Evolutionary conservation across 805 yeast genomes (phyloP).

Genomic region (Wickerhamomyces sydowiorum): DNA sequence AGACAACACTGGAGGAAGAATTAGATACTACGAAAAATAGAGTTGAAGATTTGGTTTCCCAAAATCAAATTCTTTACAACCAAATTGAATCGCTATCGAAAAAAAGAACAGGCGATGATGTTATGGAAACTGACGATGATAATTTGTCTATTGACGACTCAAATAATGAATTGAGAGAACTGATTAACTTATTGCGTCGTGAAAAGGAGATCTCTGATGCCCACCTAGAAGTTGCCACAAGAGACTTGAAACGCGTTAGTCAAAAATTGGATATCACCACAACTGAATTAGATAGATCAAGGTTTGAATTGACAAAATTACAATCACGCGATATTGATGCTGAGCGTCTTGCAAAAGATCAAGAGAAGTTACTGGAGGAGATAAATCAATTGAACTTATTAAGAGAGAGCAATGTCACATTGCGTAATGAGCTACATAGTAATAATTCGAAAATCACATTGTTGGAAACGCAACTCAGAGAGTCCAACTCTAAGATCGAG

Average conservation of each 20-base stretch:
- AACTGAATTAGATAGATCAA: slow-evolving; percentile 46
- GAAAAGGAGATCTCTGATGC: slow-evolving; percentile 69
- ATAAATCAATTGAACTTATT: slow-evolving; percentile 56
- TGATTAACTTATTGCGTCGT: slow-evolving; percentile 58
- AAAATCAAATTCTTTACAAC: slow-evolving; percentile 60
- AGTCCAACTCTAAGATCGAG: slow-evolving; percentile 28
- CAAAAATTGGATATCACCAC: slow-evolving; percentile 42
- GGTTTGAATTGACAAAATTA: slow-evolving; percentile 37
- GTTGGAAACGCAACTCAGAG: slow-evolving; percentile 35
- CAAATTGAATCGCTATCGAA: slow-evolving; percentile 48
- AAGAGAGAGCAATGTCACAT: slow-evolving; percentile 61
- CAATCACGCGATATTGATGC: slow-evolving; percentile 28
- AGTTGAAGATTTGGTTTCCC: slow-evolving; percentile 54
- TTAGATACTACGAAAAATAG: slow-evolving; percentile 39
- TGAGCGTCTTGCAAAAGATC: slow-evolving; percentile 27
- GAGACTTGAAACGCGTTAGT: slow-evolving; percentile 50
- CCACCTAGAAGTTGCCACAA: slow-evolving; percentile 44
- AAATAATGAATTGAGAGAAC: slow-evolving; percentile 37
- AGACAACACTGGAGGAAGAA: slow-evolving; percentile 37
- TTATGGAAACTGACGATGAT: slow-evolving; percentile 3
- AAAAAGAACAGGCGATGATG: slow-evolving; percentile 3
- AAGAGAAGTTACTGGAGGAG: slow-evolving; percentile 42
- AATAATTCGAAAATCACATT: slow-evolving; percentile 25
- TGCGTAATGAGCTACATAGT: slow-evolving; percentile 45
- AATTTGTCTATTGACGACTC: slow-evolving; percentile 8